Base-by-base conservation (phyloP, 2,329 filamentous ascomycete genomes). In the Coccinonectria pachysandricola region DNA sequence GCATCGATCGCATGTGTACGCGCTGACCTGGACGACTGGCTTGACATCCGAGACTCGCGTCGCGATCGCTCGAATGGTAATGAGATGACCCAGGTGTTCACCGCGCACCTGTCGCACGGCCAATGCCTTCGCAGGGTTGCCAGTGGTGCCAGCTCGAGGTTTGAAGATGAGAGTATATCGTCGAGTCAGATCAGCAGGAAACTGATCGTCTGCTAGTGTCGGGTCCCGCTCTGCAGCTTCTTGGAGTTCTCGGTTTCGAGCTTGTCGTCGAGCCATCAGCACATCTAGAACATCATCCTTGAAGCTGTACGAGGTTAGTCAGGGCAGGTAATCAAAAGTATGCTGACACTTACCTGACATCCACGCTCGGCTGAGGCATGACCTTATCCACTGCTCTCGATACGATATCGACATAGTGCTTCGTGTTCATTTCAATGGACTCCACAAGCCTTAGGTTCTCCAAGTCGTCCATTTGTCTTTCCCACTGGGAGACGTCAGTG, bases 211-310 rank as follows among this genome's bases (percentile, higher is more conserved):
- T 12, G 77, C 66, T 14, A 75, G 56, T 4, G 71, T 68, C 6
- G 75, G 66, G 52, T 87, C 74, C 46, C 70, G 60, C 42, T 83
- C 79, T 13, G 75, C 71, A n/a, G 70, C 68, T 41, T 75, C 68
- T 12, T 68, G 60, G 35, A 92, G 67, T 21, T 79, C 77, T 40
- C 84, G 80, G 53, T 98, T 96, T 43, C 86, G 76, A 45, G 78
- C 79, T 44, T 83, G 77, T 43, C 91, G 79, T 50, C 93, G 84
- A 20, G 85, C 83, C 80, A 95, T 92, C 48, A 98, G 79, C 15
- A 98, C 84, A 57, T 98, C 91, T 21, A 98, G 69, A 7, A 96
- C 87, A 56, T 98, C 91, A 49, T 95, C 87, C 56, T 96, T 96
- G 68, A 94, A 96, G 42, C 79, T 85, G 41, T 23, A 12, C 14